phyloP scores from a whole-genome alignment of 225 moss, liverwort and hornwort species.

The Asterella californica region DNA sequence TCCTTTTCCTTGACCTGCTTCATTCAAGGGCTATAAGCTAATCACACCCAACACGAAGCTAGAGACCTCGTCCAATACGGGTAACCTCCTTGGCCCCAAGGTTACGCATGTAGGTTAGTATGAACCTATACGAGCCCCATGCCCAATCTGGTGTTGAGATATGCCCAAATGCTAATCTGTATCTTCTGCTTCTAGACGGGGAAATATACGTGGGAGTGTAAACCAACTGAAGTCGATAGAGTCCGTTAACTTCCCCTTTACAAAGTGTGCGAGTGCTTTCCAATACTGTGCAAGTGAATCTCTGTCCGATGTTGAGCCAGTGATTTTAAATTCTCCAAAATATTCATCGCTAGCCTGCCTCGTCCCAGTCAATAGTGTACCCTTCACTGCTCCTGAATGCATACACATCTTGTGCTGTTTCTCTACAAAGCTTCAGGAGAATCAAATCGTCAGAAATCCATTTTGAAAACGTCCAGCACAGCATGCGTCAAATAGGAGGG shows the following conservation, averaged over 20 bases:
- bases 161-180: background rate
- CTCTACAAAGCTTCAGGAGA: background rate
- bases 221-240: background rate
- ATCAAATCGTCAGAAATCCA: background rate
- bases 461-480: background rate
- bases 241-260: background rate
- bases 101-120: background rate
- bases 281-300: background rate
- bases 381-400: slow-evolving; percentile 1
- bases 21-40: background rate
- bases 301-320: slow-evolving; percentile 7
- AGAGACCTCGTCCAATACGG: background rate
- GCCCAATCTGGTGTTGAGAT: background rate
- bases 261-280: background rate
- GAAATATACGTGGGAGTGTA: background rate
- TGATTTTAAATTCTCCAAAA: background rate
- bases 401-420: slow-evolving; percentile 16
- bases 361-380: background rate
- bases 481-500: background rate
- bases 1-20: background rate
- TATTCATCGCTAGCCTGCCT: slow-evolving; percentile 1
- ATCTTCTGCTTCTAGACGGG: background rate
- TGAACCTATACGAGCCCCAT: background rate
- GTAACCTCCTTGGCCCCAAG: background rate
- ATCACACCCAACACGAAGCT: background rate